Percentiles rank a stretch among this genome's conserved stretches.
Evolutionary conservation across 176 grass and related monocot species (phyloP).

Genomic region (Pharus latifolius): DNA sequence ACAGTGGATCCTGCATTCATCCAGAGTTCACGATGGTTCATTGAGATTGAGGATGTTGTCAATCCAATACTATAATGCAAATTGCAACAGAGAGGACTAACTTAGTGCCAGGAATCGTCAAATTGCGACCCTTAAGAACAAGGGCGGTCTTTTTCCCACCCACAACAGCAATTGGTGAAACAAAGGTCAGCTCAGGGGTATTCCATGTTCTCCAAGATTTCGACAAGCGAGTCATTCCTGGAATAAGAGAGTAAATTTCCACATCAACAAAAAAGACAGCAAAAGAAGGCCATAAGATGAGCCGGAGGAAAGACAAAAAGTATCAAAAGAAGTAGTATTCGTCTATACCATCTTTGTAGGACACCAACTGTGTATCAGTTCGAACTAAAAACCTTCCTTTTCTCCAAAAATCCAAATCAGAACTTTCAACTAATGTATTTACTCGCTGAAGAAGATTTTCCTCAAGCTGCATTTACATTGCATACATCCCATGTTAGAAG

Average conservation of each 20-base stretch:
- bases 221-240: conserved; percentile 67
- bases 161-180: conserved; percentile 87
- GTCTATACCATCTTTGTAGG: conserved; percentile 76
- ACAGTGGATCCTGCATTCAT: conserved; percentile 76
- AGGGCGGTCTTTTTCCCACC: conserved; percentile 64
- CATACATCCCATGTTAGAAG: conserved; percentile 1
- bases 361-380: conserved; percentile 71
- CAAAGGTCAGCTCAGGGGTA: conserved; percentile 83
- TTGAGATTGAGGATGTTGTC: background rate
- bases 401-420: conserved; percentile 84
- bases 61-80: background rate
- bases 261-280: conserved; percentile 15
- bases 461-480: conserved; percentile 62
- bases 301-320: background rate
- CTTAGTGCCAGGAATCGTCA: conserved; percentile 92
- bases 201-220: conserved; percentile 97
- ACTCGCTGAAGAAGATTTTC: conserved; percentile 68
- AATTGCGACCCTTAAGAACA: conserved; percentile 80
- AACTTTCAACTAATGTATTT: conserved; percentile 49
- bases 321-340: background rate
- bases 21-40: background rate
- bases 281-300: background rate
- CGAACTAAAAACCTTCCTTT: conserved; percentile 89
- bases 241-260: background rate
- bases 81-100: conserved; percentile 33